phyloP scores from a whole-genome alignment of 257 asterid genomes.

The Eucommia ulmoides region DNA sequence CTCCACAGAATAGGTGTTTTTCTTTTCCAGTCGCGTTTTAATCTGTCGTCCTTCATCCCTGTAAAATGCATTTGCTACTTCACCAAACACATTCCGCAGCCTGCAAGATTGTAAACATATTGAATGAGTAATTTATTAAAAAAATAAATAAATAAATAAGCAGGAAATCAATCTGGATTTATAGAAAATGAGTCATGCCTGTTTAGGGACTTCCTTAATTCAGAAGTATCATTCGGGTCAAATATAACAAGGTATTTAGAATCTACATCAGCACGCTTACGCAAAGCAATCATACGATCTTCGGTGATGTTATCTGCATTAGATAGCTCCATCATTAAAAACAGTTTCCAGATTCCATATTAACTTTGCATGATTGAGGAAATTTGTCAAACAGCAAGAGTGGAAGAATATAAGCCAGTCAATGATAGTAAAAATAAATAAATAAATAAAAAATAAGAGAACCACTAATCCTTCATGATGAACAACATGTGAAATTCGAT shows the following conservation, averaged over 20 bases:
- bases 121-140: too few relatives aligned
- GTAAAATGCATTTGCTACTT: constrained; percentile 62
- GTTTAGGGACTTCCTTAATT: constrained; percentile 66
- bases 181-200: constrained; percentile 38
- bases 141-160: too few relatives aligned
- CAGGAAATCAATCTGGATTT: too few relatives aligned
- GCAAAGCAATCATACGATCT: constrained; percentile 80
- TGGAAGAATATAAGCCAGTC: too few relatives aligned
- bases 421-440: too few relatives aligned
- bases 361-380: too few relatives aligned
- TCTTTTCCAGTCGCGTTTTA: constrained; percentile 72
- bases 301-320: constrained; percentile 76
- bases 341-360: too few relatives aligned
- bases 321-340: neutral
- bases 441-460: too few relatives aligned
- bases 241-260: constrained; percentile 53
- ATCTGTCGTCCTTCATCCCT: constrained; percentile 83
- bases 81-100: constrained; percentile 53
- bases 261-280: constrained; percentile 92
- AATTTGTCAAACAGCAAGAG: too few relatives aligned
- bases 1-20: constrained; percentile 53
- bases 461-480: too few relatives aligned
- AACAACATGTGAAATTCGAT: too few relatives aligned
- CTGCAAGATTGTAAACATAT: constrained; percentile 33
- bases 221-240: constrained; percentile 44